phyloP scores from a whole-genome alignment of 495 filamentous ascomycete genomes.

The Penicillium steckii region DNA sequence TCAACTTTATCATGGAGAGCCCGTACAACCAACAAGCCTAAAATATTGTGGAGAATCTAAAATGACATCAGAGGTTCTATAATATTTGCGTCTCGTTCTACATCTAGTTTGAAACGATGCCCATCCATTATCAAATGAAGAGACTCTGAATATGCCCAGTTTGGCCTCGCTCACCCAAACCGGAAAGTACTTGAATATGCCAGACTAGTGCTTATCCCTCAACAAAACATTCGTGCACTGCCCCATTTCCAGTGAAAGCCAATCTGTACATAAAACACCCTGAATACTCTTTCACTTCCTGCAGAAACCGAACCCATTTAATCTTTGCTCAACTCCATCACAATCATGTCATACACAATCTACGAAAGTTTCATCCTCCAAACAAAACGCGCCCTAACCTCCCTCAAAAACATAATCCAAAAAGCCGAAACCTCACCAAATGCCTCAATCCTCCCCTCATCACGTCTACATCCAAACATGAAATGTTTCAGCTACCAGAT shows the following conservation, averaged over 20 bases:
- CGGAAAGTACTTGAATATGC: no score
- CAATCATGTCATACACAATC: constrained; percentile 7
- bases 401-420: constrained; percentile 5
- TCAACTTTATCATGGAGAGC: not conserved
- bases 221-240: no score
- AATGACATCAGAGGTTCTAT: not conserved
- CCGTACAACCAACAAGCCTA: no score
- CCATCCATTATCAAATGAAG: no score
- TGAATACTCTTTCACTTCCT: no score
- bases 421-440: constrained; percentile 9
- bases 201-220: no score
- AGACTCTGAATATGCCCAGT: no score
- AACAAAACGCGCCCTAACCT: constrained; percentile 5
- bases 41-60: not conserved
- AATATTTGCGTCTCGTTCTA: no score
- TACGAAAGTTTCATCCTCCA: constrained; percentile 16
- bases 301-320: not conserved
- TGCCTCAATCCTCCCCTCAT: constrained; percentile 5
- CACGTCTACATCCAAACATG: constrained; percentile 7
- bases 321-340: not conserved
- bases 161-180: no score
- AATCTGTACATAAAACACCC: no score
- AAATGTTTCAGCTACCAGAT: constrained; percentile 11
- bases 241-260: no score
- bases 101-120: no score